phyloP scores from a whole-genome alignment of 768 basidiomycete genomes.

The Naganishia vishniacii region DNA sequence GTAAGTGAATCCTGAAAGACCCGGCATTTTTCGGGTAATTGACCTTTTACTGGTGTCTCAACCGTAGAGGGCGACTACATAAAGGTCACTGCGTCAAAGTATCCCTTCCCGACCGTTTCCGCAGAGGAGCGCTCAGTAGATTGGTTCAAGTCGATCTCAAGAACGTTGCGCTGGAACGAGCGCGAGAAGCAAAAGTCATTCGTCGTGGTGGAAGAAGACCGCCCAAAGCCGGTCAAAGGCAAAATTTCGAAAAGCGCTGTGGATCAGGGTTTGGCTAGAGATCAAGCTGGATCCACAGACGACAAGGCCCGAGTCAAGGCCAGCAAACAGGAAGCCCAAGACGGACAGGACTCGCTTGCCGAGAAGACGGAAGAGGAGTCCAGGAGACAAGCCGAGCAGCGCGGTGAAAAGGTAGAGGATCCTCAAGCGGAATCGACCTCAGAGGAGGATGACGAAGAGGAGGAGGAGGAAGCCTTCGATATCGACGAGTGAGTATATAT shows the following conservation, averaged over 20 bases:
- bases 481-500: constrained; percentile 64
- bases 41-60: no score
- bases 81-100: constrained; percentile 93
- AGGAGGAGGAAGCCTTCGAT: constrained; percentile 76
- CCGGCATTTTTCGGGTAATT: not conserved
- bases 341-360: constrained; percentile 1
- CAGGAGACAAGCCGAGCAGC: constrained; percentile 2
- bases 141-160: constrained; percentile 95
- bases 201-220: constrained; percentile 89
- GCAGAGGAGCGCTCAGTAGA: constrained; percentile 96
- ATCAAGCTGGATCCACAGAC: constrained; percentile 15
- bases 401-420: constrained; percentile 26
- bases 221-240: constrained; percentile 49
- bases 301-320: constrained; percentile 25
- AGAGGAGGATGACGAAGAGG: constrained; percentile 53
- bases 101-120: constrained; percentile 97
- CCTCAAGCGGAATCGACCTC: not conserved
- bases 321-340: constrained; percentile 28
- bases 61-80: constrained; percentile 95
- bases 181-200: constrained; percentile 97
- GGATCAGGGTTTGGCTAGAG: not conserved
- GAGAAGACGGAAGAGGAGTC: not conserved
- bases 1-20: constrained; percentile 50
- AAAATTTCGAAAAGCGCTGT: constrained; percentile 23
- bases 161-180: constrained; percentile 98